phyloP scores from a whole-genome alignment of 371 early-diverging fungal species.

The Mortierella sp. region DNA sequence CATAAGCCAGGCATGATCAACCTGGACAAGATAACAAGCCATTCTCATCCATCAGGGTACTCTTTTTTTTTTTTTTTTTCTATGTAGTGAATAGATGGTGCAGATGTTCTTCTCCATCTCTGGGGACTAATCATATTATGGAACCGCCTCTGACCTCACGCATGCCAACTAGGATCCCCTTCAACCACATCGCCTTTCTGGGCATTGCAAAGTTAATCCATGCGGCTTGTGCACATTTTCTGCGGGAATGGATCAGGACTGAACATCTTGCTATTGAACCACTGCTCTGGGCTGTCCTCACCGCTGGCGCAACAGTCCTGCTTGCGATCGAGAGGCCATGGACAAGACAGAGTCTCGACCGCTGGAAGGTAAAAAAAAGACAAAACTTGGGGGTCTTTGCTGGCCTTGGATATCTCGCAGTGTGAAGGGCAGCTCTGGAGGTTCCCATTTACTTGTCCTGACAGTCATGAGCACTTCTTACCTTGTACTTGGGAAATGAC shows the following conservation, averaged over 20 bases:
- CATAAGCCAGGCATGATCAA: conserved; percentile 52
- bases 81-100: no score
- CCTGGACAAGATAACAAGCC: conserved; percentile 49
- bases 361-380: conserved; percentile 38
- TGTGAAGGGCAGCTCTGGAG: no score
- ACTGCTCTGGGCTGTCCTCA: conserved; percentile 29
- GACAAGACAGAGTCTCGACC: conserved; percentile 18
- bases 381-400: not conserved
- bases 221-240: conserved; percentile 43
- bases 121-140: not conserved
- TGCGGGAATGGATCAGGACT: conserved; percentile 42
- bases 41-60: conserved; percentile 40
- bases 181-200: conserved; percentile 52
- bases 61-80: conserved; percentile 2
- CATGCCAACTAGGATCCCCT: conserved; percentile 32
- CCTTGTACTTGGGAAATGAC: no score
- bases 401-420: no score
- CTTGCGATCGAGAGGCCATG: conserved; percentile 43
- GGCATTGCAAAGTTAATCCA: conserved; percentile 49
- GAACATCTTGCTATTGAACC: conserved; percentile 34
- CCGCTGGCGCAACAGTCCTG: conserved; percentile 20
- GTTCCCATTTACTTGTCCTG: no score
- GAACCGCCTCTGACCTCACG: not conserved
- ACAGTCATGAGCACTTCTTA: no score
- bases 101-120: not conserved